A percentile compares a stretch with the other conserved stretches of the same genome.
These are phyloP conservation scores for Pyrenochaeta sp. DNA, from an alignment of 2,329 filamentous ascomycete genomes.

Conservation along the genomic window DNA sequence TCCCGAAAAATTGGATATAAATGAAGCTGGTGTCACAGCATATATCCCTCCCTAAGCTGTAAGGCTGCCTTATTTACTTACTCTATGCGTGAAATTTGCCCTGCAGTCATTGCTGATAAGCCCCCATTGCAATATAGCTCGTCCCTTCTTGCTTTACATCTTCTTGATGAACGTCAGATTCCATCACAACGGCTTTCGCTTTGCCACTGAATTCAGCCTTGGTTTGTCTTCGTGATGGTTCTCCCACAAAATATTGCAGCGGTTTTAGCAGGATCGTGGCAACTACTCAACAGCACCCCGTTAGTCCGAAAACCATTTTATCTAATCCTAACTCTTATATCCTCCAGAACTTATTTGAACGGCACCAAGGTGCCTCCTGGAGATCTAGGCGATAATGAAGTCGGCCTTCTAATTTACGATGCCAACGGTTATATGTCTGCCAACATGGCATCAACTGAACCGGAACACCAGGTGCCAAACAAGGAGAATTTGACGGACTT, in stretches of 20 bases:
- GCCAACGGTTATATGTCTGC: slow-evolving; percentile 22
- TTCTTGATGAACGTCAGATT: background rate
- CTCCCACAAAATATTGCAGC: slow-evolving; percentile 13
- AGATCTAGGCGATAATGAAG: background rate
- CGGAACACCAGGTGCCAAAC: background rate
- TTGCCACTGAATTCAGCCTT: too few relatives aligned
- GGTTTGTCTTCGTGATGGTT: slow-evolving; percentile 10
- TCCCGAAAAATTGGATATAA: background rate
- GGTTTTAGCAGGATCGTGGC: slow-evolving; percentile 17
- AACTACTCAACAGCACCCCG: slow-evolving; percentile 11
- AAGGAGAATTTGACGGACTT: slow-evolving; percentile 4
- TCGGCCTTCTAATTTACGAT: slow-evolving; percentile 19
- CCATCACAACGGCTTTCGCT: too few relatives aligned
- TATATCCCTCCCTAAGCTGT: background rate
- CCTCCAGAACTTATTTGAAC: slow-evolving; percentile 8
- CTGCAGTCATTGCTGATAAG: slow-evolving; percentile 1
- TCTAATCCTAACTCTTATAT: background rate
- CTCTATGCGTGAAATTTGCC: background rate
- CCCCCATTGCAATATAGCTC: background rate
- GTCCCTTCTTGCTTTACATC: background rate
- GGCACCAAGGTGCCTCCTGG: background rate
- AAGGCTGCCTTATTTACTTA: background rate
- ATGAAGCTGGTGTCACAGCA: background rate
- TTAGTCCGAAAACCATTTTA: background rate
- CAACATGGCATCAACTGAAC: slow-evolving; percentile 14